phyloP scores from a whole-genome alignment of 495 filamentous ascomycete species.

The Aspergillus nidulans region DNA sequence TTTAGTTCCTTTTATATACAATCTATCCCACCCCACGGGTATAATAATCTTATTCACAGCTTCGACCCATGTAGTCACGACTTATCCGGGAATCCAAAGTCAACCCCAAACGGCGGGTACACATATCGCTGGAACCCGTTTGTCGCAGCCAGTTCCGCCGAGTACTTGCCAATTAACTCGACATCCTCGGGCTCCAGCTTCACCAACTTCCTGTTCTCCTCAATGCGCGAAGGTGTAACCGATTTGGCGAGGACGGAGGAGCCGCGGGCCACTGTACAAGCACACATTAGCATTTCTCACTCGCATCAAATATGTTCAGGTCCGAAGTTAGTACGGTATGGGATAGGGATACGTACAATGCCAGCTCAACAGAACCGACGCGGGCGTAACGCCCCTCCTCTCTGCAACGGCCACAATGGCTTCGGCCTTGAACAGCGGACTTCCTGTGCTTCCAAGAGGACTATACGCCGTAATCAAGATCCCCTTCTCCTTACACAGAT shows the following conservation, averaged over 20 bases:
- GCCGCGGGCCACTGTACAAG: constrained; percentile 58
- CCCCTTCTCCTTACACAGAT: constrained; percentile 66
- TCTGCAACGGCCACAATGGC: constrained; percentile 65
- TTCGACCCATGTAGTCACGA: constrained; percentile 1
- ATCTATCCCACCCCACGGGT: background rate
- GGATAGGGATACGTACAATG: constrained; percentile 50
- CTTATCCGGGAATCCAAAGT: constrained; percentile 78
- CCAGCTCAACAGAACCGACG: constrained; percentile 67
- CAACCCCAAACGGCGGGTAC: constrained; percentile 71
- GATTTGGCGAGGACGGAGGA: constrained; percentile 77
- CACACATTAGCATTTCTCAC: background rate
- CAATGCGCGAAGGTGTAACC: constrained; percentile 67
- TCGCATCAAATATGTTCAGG: background rate
- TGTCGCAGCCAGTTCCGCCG: constrained; percentile 51
- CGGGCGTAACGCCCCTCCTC: constrained; percentile 59
- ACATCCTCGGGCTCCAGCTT: constrained; percentile 63
- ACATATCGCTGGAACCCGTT: constrained; percentile 67
- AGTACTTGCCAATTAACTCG: constrained; percentile 58
- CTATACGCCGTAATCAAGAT: constrained; percentile 75
- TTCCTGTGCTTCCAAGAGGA: constrained; percentile 73
- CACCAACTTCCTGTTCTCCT: constrained; percentile 66
- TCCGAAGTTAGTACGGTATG: too few relatives aligned
- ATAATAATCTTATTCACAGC: background rate
- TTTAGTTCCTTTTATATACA: constrained; percentile 1
- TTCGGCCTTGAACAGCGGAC: constrained; percentile 64